These are phyloP conservation scores for Chenopodium berlandieri DNA, from an alignment of 148 eudicot genomes.

Conservation along the genomic window DNA sequence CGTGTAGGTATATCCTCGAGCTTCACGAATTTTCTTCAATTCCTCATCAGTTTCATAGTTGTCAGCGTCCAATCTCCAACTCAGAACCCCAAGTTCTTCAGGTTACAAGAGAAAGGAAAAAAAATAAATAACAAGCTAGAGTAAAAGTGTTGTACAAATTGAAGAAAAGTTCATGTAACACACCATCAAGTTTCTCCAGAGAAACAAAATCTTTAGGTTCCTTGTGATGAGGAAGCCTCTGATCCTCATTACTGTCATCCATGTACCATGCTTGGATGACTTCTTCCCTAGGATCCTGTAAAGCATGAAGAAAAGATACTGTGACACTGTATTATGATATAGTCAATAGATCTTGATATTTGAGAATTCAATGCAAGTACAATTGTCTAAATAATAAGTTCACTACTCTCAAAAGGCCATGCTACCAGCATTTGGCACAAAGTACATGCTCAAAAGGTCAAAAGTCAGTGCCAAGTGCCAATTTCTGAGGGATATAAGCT, in stretches of 20 bases:
- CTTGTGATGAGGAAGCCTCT: constrained; percentile 85
- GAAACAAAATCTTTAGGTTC: constrained; percentile 84
- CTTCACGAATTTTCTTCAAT: constrained; percentile 79
- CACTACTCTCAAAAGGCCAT: neutral
- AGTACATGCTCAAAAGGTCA: neutral
- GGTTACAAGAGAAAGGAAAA: neutral
- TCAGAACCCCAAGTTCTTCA: constrained; percentile 80
- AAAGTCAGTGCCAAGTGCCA: neutral
- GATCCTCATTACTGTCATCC: constrained; percentile 89
- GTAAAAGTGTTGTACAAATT: neutral
- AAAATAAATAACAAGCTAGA: neutral
- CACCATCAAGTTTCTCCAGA: constrained; percentile 69
- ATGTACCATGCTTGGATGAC: constrained; percentile 97
- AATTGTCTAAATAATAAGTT: neutral
- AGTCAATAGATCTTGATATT: neutral
- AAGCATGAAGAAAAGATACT: constrained; percentile 11
- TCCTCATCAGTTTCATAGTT: constrained; percentile 88
- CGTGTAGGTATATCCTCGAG: constrained; percentile 83
- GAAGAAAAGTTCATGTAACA: neutral
- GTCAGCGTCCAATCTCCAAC: constrained; percentile 94
- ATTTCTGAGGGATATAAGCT: neutral
- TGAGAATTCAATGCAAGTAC: neutral
- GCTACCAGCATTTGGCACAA: neutral
- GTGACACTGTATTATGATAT: neutral
- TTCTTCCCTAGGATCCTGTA: constrained; percentile 81